phyloP scores from a whole-genome alignment of 2,329 filamentous ascomycete genomes.

The Arthrobotrys megalospora region DNA sequence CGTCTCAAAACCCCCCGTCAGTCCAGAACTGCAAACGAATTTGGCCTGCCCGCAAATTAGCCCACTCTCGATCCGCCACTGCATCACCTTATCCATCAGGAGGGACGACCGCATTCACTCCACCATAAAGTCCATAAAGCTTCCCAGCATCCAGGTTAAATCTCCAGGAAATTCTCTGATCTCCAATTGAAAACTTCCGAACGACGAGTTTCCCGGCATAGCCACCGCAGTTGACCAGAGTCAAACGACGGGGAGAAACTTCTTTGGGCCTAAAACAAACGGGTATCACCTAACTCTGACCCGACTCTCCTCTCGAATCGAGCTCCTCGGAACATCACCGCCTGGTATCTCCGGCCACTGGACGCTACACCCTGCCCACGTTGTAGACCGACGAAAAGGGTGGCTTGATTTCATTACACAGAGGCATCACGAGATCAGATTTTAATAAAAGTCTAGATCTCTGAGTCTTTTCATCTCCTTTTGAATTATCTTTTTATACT shows the following conservation, averaged over 20 bases:
- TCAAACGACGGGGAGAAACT: constrained; percentile 25
- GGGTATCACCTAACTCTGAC: constrained; percentile 32
- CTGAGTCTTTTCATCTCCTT: constrained; percentile 20
- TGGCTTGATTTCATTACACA: constrained; percentile 54
- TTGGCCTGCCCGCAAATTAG: constrained; percentile 41
- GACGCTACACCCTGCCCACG: constrained; percentile 48
- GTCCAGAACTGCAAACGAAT: constrained; percentile 35
- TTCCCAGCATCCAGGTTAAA: neutral
- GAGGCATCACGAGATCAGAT: constrained; percentile 50
- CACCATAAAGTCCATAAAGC: constrained; percentile 15
- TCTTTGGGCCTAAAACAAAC: constrained; percentile 16
- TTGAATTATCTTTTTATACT: constrained; percentile 7
- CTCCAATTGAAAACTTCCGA: constrained; percentile 39
- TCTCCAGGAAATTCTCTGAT: neutral
- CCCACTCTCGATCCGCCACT: constrained; percentile 54
- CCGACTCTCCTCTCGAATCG: constrained; percentile 23
- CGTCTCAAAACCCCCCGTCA: constrained; percentile 28
- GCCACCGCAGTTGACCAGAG: constrained; percentile 21
- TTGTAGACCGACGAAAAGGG: constrained; percentile 46
- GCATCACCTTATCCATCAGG: constrained; percentile 22
- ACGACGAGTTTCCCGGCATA: constrained; percentile 24
- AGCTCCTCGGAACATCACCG: constrained; percentile 56
- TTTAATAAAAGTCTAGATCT: constrained; percentile 21
- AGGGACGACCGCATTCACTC: neutral
- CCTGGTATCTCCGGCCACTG: constrained; percentile 46